Evolutionary conservation across 2,329 filamentous ascomycete genomes (phyloP).

Genomic region (Macroventuria anomochaeta): DNA sequence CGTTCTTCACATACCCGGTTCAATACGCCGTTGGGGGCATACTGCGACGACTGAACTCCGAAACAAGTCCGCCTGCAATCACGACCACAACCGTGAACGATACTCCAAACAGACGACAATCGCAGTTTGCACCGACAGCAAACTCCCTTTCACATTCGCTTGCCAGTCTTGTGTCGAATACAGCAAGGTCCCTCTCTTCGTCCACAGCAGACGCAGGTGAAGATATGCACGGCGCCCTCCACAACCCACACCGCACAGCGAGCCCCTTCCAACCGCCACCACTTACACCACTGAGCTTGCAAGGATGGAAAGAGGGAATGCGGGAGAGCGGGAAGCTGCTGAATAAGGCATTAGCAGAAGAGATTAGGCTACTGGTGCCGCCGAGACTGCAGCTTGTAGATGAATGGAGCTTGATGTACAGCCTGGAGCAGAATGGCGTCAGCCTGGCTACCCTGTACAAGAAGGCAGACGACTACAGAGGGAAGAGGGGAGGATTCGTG

Average conservation of each 20-base stretch:
- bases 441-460: constrained; percentile 87
- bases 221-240: constrained; percentile 66
- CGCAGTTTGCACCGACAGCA: constrained; percentile 32
- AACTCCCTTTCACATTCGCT: constrained; percentile 39
- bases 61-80: constrained; percentile 39
- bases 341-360: constrained; percentile 78
- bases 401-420: constrained; percentile 86
- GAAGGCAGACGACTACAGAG: constrained; percentile 71
- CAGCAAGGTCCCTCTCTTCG: constrained; percentile 36
- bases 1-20: constrained; percentile 58
- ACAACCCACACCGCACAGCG: constrained; percentile 65
- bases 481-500: constrained; percentile 81
- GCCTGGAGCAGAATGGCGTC: constrained; percentile 88
- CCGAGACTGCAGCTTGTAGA: constrained; percentile 86
- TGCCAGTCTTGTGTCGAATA: constrained; percentile 46
- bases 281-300: constrained; percentile 77
- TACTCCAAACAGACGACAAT: constrained; percentile 16
- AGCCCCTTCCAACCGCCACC: constrained; percentile 89
- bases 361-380: constrained; percentile 88
- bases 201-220: constrained; percentile 6
- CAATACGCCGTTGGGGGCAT: constrained; percentile 57
- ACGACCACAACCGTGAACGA: constrained; percentile 13
- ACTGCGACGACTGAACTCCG: constrained; percentile 55
- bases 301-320: constrained; percentile 69
- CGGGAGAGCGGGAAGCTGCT: constrained; percentile 69